A percentile compares a stretch with the other conserved stretches of the same genome.
Conservation (phyloP, 2,329 filamentous ascomycete species). For the Alternaria burnsii region DNA sequence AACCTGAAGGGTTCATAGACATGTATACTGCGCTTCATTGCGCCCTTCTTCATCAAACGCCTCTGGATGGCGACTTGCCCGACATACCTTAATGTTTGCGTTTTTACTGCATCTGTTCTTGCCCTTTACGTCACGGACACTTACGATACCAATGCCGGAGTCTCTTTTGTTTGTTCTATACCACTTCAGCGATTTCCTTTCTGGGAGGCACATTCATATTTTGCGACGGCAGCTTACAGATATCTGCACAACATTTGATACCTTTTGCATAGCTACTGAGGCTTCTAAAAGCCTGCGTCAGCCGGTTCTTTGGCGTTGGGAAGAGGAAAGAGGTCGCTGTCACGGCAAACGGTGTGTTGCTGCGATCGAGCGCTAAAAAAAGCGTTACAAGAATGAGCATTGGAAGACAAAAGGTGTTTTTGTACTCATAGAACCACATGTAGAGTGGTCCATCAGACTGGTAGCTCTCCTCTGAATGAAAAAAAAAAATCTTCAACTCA, state of each 20-base stretch:
- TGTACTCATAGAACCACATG: conserved; percentile 21
- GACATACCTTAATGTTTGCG: conserved; percentile 36
- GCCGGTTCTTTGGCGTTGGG: conserved; percentile 21
- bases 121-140: conserved; percentile 35
- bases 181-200: conserved; percentile 67
- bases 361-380: conserved; percentile 20
- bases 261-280: conserved; percentile 13
- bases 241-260: conserved; percentile 19
- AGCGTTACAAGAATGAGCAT: conserved; percentile 8
- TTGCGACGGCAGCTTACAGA: conserved; percentile 8
- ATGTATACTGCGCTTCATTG: conserved; percentile 29
- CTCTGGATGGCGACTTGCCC: conserved; percentile 22
- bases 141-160: conserved; percentile 45
- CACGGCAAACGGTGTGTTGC: conserved; percentile 19
- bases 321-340: conserved; percentile 13
- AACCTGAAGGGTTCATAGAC: conserved; percentile 46
- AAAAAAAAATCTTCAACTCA: conserved; percentile 15
- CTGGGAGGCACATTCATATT: conserved; percentile 56
- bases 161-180: conserved; percentile 46
- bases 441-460: conserved; percentile 10
- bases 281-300: conserved; percentile 13
- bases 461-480: conserved; percentile 17
- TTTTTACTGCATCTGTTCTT: conserved; percentile 29
- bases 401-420: conserved; percentile 23
- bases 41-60: conserved; percentile 20